Evolutionary conservation across 805 yeast genomes (phyloP), one percentile per base, ranked within the genome.

Genomic region (Novakomyces olei): DNA sequence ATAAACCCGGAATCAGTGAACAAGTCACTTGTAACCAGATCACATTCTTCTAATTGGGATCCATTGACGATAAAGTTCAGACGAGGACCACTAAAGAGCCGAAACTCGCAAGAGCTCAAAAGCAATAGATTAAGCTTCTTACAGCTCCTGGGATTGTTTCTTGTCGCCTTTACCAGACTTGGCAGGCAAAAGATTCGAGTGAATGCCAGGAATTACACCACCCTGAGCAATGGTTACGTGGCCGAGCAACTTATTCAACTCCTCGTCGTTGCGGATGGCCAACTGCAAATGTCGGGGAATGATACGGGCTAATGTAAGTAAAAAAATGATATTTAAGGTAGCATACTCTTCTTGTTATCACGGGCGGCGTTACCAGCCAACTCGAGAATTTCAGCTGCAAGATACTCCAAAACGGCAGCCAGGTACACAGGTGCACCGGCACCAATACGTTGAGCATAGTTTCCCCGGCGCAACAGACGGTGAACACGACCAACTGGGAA

Each of bases 401-500:
- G 63, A 60, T 85, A 85, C 58, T 85, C 96, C 44, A 85, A 68
- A 28, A 85, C 96, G 15, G 95, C 93, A 36, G 95, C 83, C 43
- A 85, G 65, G 55, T 85, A 85, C 43, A 85, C 44, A 64, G 96
- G 95, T 51, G 96, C 95, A 72, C 93, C 94, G 46, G 95, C 81
- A 71, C 96, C 95, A 50, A 85, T 75, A 67, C 96, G 75, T 66
- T 83, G 92, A 54, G 95, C 92, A 67, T 85, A 79, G 74, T 83
- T 79, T 58, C 93, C 94, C 65, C 76, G 80, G 72, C 92, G 79
- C 54, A 85, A 65, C 49, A 83, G 69, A 66, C 95, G 74, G 69
- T 85, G 94, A 48, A 85, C 88, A 73, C 96, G 83, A 61, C 96
- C 96, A 47, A 85, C 96, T 66, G 96, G 96, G 91, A 85, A 85